These are phyloP conservation scores for Pezicula carpinea DNA, from an alignment of 2,329 filamentous ascomycete species.

Conservation along the genomic window DNA sequence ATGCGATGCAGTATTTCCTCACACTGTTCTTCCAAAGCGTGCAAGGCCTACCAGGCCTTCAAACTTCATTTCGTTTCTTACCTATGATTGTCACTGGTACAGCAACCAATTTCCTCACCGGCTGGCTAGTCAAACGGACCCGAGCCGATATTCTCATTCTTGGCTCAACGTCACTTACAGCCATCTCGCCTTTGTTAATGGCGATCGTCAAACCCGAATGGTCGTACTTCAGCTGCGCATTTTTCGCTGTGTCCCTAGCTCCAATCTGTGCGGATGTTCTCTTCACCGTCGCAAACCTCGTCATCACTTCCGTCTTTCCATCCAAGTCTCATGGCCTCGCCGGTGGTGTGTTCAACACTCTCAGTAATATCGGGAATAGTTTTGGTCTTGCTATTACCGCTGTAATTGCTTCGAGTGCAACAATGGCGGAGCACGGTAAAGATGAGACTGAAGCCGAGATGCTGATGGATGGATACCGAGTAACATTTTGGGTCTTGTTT, in stretches of 20 bases:
- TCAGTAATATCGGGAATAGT: conserved; percentile 49
- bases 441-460: conserved; percentile 23
- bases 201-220: conserved; percentile 38
- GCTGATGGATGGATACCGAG: conserved; percentile 46
- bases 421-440: conserved; percentile 30
- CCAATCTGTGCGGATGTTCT: conserved; percentile 39
- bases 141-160: conserved; percentile 38
- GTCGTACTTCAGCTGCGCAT: conserved; percentile 43
- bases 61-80: conserved; percentile 35
- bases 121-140: conserved; percentile 39
- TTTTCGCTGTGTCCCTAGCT: conserved; percentile 36
- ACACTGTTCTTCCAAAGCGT: conserved; percentile 24
- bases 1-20: conserved; percentile 24
- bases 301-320: conserved; percentile 49
- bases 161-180: conserved; percentile 29
- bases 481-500: conserved; percentile 50
- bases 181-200: conserved; percentile 39
- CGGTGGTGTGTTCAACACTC: conserved; percentile 57
- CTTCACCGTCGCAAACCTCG: conserved; percentile 51
- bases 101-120: conserved; percentile 39
- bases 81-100: conserved; percentile 35
- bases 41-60: conserved; percentile 12
- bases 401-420: conserved; percentile 42
- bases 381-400: conserved; percentile 48
- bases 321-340: conserved; percentile 53